phyloP scores from a whole-genome alignment of 495 filamentous ascomycete species.

The Penicillium turbatum region DNA sequence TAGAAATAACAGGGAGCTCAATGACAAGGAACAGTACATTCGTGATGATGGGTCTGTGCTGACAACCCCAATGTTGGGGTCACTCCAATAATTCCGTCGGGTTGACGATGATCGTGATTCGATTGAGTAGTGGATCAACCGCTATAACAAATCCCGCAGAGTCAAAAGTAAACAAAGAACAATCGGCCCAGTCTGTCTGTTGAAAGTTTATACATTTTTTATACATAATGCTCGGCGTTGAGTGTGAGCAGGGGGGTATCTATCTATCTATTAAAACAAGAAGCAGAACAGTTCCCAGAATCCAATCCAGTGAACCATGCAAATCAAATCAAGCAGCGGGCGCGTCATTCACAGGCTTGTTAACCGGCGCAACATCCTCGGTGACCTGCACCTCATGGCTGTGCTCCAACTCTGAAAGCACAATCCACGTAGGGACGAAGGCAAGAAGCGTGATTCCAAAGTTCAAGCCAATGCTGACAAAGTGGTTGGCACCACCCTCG shows the following conservation, averaged over 20 bases:
- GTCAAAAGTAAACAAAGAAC: background rate
- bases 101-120: too few species aligned
- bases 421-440: slow-evolving; percentile 33
- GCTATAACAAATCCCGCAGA: too few species aligned
- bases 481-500: slow-evolving; percentile 31
- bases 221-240: slow-evolving; percentile 11
- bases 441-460: slow-evolving; percentile 32
- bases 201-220: too few species aligned
- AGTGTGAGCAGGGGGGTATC: slow-evolving; percentile 11
- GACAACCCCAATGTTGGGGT: too few species aligned
- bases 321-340: background rate
- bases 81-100: too few species aligned
- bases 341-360: slow-evolving; percentile 7
- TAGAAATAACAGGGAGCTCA: too few species aligned
- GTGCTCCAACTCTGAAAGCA: slow-evolving; percentile 31
- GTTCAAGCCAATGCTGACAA: slow-evolving; percentile 34
- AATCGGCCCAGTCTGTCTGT: background rate
- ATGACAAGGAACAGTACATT: too few species aligned
- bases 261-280: slow-evolving; percentile 4
- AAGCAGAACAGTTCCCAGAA: background rate
- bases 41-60: too few species aligned
- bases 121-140: too few species aligned
- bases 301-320: background rate
- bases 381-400: slow-evolving; percentile 32
- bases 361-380: slow-evolving; percentile 7